phyloP scores from a whole-genome alignment of 495 filamentous ascomycete genomes.

The Annulohypoxylon maeteangense region DNA sequence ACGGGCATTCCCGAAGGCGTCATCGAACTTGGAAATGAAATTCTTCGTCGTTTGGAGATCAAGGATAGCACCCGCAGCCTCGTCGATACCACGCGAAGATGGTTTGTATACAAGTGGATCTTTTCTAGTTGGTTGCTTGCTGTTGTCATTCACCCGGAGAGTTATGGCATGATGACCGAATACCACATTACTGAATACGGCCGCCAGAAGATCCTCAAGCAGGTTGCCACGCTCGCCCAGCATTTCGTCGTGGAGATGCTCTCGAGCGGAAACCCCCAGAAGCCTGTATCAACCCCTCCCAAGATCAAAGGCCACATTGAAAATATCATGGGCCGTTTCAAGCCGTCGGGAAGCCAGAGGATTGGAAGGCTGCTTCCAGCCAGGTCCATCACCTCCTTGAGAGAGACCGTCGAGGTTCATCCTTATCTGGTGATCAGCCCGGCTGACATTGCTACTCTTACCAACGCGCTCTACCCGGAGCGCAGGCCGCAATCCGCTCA shows the following conservation, averaged over 20 bases:
- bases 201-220: conserved; percentile 85
- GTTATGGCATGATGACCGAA: conserved; percentile 86
- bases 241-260: conserved; percentile 74
- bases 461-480: conserved; percentile 77
- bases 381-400: conserved; percentile 73
- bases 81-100: conserved; percentile 76
- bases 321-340: conserved; percentile 76
- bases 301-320: conserved; percentile 79
- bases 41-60: conserved; percentile 78
- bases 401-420: conserved; percentile 76
- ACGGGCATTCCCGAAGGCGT: conserved; percentile 87
- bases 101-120: conserved; percentile 89
- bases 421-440: conserved; percentile 78
- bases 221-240: conserved; percentile 80
- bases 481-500: conserved; percentile 64
- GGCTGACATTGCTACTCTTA: conserved; percentile 75
- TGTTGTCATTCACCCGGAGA: conserved; percentile 90
- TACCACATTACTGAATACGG: conserved; percentile 92
- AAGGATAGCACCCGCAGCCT: conserved; percentile 57
- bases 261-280: conserved; percentile 59
- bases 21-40: conserved; percentile 81
- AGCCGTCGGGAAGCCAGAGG: conserved; percentile 60
- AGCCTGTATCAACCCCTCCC: conserved; percentile 68
- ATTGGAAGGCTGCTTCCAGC: conserved; percentile 73
- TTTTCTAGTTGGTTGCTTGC: conserved; percentile 87